Base-by-base conservation (phyloP, 2,329 filamentous ascomycete genomes). In the Verticillium klebahnii region DNA sequence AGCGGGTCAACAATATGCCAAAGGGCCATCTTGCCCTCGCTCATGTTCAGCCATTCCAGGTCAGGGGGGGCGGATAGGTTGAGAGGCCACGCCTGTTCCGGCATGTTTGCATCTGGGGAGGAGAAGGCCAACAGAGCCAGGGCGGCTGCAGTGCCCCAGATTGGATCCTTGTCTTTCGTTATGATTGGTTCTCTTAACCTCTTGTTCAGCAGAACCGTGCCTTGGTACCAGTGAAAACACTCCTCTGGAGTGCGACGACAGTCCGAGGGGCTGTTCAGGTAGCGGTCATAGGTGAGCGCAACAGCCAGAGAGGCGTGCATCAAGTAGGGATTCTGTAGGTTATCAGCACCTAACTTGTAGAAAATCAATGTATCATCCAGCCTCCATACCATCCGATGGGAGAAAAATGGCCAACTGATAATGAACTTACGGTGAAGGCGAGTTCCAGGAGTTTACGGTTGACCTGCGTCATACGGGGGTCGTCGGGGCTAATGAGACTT, bases 261-360 rank as follows among this genome's bases (percentile, higher is more conserved):
- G 60, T 37, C 59, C 37, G 23, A 54, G 1, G 69, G 61, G 32
- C 55, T 60, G 15, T 72, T 71, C 0, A 73, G 64, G 58, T 74
- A 66, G 52, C 75, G 74, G 39, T 77, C 75, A 56, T 81, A 79
- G 25, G 74, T 68, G 14, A 77, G 64, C 0, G 78, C 74, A 36
- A 80, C 74, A 0, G 77, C 77, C 5, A 82, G 64, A 8, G 74
- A 76, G 34, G 78, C 78, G 60, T 82, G 79, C 78, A 81, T 80
- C 19, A 82, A 65, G 50, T 70, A 78, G 2, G 79, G 79, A 58
- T 80, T 62, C 79, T 72, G 56, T 50, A 11, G 15, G 7, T 29
- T 6, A 29, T 29, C 29, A 29, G 29, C 29, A 6, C 5, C 29
- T 29, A 6, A 6, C 4, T 29, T 29, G 29, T 29, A 3, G 3